Base-by-base conservation (phyloP, 495 filamentous ascomycete genomes). In the Talaromyces ruber region DNA sequence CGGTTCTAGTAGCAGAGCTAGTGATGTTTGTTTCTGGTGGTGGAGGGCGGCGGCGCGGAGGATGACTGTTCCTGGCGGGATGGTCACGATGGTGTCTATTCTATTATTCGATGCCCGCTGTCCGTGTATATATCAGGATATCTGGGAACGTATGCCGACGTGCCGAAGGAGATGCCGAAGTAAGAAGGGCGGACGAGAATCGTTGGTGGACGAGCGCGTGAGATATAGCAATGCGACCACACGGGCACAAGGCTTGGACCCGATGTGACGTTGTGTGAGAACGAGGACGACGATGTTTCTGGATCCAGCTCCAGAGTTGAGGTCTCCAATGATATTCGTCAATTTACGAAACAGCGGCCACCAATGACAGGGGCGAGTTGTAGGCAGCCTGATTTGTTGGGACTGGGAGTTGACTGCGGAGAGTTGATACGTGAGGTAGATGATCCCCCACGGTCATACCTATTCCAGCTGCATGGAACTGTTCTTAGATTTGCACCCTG, bases 221-320 rank as follows among this genome's bases (percentile, higher is more conserved):
- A 21, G 39, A 43, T 57, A 53, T 37, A 61, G 32, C 43, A 68
- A 72, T 74, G 70, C 69, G 72, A 74, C 72, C 72, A 70, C 71
- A 67, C 67, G 64, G 65, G 60, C 67, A 72, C 66, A 62, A 72
- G 67, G 62, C 55, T 53, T 59, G 47, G 54, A 32, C 39, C 69
- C 60, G 65, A 74, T 72, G 67, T 62, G 68, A 74, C 70, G 67
- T 69, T 72, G 69, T 64, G 67, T n/a, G 26, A 39, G n/a, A 16
- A 37, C 7, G n/a, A 29, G 26, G 55, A 45, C 34, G 57, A 59
- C 21, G 57, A 34, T 43, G 21, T 22, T 26, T 16, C 30, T 26
- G n/a, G 26, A 30, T 34, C 25, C 24, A 18, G 53, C 26, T 56
- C 24, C 50, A 26, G 30, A 21, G 8, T 22, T 24, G 32, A 26